Conservation (phyloP, 2,329 filamentous ascomycete species). For the Huntiella decipiens region DNA sequence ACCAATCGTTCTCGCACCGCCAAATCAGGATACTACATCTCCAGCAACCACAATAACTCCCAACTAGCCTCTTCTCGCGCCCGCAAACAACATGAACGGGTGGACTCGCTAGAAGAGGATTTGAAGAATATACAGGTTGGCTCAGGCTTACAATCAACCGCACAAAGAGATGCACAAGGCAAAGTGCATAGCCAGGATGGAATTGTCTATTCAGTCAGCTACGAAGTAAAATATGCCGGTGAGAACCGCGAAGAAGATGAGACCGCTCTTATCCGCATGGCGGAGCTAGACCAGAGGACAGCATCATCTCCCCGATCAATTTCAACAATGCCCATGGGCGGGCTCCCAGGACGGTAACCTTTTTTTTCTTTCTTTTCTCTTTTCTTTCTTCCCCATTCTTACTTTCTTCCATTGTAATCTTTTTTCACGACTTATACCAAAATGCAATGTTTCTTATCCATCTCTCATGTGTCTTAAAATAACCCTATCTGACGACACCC, state of each 20-base stretch:
- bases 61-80: too few species aligned
- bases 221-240: conserved; percentile 6
- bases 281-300: conserved; percentile 3
- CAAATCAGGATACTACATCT: conserved; percentile 14
- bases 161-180: too few species aligned
- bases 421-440: conserved; percentile 1
- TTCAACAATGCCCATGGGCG: too few species aligned
- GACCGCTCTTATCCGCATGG: conserved; percentile 7
- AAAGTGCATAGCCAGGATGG: neutral
- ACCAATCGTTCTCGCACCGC: conserved; percentile 9
- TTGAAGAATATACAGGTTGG: too few species aligned
- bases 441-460: neutral
- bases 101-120: too few species aligned
- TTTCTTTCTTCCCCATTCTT: neutral
- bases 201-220: conserved; percentile 6
- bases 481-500: too few species aligned
- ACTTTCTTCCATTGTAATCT: neutral
- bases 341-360: neutral
- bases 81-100: too few species aligned
- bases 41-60: conserved; percentile 9
- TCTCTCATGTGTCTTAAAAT: too few species aligned
- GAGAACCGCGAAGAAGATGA: conserved; percentile 3
- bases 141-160: too few species aligned
- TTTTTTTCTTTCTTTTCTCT: neutral
- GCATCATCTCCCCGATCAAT: too few species aligned